These are phyloP conservation scores for Debaryomycetaceae sp. DNA, from an alignment of 1,139 yeast genomes.

Conservation along the genomic window DNA sequence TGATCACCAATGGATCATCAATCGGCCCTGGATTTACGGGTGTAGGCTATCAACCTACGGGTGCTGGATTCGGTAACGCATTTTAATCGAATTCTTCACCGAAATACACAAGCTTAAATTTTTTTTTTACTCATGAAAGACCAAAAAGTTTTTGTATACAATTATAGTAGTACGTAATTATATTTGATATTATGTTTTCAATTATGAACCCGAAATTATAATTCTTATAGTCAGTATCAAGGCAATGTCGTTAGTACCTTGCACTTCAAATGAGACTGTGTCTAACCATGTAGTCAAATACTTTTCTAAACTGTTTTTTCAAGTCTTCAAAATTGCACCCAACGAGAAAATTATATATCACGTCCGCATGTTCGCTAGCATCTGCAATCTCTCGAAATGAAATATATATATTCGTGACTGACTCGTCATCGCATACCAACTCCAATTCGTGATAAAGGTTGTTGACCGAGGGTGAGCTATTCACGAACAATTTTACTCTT, in stretches of 20 bases:
- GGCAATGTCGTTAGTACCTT: not conserved
- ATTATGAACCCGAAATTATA: conserved; percentile 2
- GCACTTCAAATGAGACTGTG: conserved; percentile 7
- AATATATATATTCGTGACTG: conserved; percentile 9
- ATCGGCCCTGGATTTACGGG: conserved; percentile 27
- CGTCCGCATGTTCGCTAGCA: not conserved
- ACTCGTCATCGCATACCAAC: conserved; percentile 16
- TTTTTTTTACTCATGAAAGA: conserved; percentile 1
- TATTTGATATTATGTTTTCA: conserved; percentile 3
- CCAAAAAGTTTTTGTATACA: conserved; percentile 1
- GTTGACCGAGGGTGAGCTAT: not conserved
- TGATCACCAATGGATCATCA: conserved; percentile 61
- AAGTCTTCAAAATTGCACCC: conserved; percentile 14
- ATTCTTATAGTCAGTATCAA: conserved; percentile 4
- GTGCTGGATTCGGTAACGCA: conserved; percentile 64
- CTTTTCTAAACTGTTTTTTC: conserved; percentile 14
- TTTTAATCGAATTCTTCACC: conserved; percentile 18
- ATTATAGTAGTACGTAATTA: conserved; percentile 3
- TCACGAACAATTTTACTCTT: conserved; percentile 12
- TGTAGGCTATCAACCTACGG: conserved; percentile 61
- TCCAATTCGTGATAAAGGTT: conserved; percentile 12
- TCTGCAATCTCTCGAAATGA: not conserved
- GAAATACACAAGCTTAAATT: not conserved
- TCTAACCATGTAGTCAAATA: conserved; percentile 10
- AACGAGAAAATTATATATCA: not conserved